These are phyloP conservation scores for Ziziphus jujuba DNA, from an alignment of 306 rosid species.

Conservation along the genomic window DNA sequence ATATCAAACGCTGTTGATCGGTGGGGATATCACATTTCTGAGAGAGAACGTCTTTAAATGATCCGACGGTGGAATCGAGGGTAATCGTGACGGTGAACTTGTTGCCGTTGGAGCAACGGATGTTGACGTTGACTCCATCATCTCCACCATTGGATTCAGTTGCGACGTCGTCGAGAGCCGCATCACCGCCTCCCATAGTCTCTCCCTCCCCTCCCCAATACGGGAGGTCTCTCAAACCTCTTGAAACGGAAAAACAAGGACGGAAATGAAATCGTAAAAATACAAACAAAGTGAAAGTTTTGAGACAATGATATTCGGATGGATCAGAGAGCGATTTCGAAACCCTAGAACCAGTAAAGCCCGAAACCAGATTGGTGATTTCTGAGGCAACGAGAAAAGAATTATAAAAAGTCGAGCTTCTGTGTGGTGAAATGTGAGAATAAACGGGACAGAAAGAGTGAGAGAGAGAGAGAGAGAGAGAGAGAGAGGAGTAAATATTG, in stretches of 20 bases:
- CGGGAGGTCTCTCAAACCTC: slow-evolving; percentile 8
- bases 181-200: slow-evolving; percentile 71
- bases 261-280: too few relatives aligned
- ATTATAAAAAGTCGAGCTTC: neutral
- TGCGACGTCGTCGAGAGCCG: slow-evolving; percentile 36
- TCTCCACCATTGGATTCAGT: slow-evolving; percentile 28
- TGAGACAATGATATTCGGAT: neutral
- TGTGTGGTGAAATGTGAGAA: too few relatives aligned
- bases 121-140: slow-evolving; percentile 51
- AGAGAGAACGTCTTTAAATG: slow-evolving; percentile 58
- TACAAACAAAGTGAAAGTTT: too few relatives aligned
- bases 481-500: slow-evolving; percentile 1
- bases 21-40: slow-evolving; percentile 53
- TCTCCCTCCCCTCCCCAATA: too few relatives aligned
- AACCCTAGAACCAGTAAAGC: slow-evolving; percentile 22
- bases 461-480: neutral
- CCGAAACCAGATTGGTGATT: neutral
- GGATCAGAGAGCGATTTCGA: slow-evolving; percentile 11
- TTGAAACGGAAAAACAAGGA: neutral
- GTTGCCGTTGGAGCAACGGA: slow-evolving; percentile 73
- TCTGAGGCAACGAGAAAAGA: neutral
- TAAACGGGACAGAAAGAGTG: neutral
- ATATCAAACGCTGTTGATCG: slow-evolving; percentile 80
- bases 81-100: slow-evolving; percentile 56
- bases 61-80: slow-evolving; percentile 53